A percentile compares a stretch with the other conserved stretches of the same genome.
These are phyloP conservation scores for Chamaecyparis obtusa DNA, from an alignment of 75 land plant species.

Conservation along the genomic window DNA sequence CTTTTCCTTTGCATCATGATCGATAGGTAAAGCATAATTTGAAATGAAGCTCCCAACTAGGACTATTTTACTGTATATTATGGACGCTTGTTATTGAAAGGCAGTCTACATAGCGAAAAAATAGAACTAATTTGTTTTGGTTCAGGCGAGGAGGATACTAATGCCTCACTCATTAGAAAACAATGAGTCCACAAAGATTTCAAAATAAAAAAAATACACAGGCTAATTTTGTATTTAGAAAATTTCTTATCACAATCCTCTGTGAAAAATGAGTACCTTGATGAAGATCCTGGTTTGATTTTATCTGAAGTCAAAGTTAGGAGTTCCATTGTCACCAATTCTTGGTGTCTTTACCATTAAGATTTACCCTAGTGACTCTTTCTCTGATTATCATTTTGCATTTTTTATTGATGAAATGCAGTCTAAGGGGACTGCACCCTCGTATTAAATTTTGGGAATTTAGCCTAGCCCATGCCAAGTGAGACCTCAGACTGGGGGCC, in stretches of 20 bases:
- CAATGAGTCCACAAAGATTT: not conserved
- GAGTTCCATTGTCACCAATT: not conserved
- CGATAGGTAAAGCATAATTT: not conserved
- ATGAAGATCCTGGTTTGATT: not conserved
- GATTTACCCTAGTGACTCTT: not conserved
- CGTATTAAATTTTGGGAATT: too few species aligned
- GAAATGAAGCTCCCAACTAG: not conserved
- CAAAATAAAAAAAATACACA: not conserved
- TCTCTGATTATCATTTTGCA: not conserved
- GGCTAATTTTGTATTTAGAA: not conserved
- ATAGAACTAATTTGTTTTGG: not conserved
- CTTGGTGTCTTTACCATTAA: not conserved
- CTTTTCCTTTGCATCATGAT: not conserved
- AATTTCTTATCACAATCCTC: not conserved
- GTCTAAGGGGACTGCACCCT: too few species aligned
- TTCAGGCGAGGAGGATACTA: not conserved
- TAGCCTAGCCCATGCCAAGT: too few species aligned
- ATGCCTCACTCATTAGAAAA: not conserved
- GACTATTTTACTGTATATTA: not conserved
- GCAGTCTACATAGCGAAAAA: not conserved
- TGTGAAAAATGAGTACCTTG: not conserved
- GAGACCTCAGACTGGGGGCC: too few species aligned
- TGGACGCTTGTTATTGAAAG: not conserved
- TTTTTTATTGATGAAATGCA: too few species aligned
- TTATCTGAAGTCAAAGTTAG: not conserved